Evolutionary conservation across 2,329 filamentous ascomycete genomes (phyloP).

Genomic region (Fusarium tjaetaba): DNA sequence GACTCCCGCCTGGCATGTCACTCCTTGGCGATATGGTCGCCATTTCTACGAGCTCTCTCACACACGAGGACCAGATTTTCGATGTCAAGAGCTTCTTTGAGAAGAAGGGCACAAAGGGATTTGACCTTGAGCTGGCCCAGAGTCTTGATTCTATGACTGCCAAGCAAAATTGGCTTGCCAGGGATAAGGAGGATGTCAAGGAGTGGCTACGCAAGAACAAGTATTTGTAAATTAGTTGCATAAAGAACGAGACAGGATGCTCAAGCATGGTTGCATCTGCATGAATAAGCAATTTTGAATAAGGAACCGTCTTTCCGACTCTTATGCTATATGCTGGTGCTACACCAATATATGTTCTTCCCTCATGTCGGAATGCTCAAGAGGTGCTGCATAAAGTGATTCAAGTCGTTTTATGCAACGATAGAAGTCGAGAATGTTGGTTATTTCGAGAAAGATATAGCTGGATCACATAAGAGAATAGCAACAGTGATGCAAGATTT

Average conservation of each 20-base stretch:
- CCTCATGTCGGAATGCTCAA: neutral
- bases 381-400: neutral
- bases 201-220: slow-evolving; percentile 59
- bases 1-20: slow-evolving; percentile 84
- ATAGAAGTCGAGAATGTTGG: neutral
- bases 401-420: neutral
- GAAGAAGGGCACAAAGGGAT: slow-evolving; percentile 83
- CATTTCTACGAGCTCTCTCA: slow-evolving; percentile 85
- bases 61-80: slow-evolving; percentile 77
- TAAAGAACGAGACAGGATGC: neutral
- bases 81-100: slow-evolving; percentile 84
- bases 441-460: neutral
- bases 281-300: neutral
- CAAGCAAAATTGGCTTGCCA: slow-evolving; percentile 68
- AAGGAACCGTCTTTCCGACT: neutral
- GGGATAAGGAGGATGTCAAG: slow-evolving; percentile 76
- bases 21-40: slow-evolving; percentile 88
- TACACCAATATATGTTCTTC: no score
- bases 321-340: neutral
- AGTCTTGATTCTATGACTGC: slow-evolving; percentile 85
- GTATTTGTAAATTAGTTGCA: slow-evolving; percentile 37
- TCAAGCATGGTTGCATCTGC: neutral
- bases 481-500: slow-evolving; percentile 29
- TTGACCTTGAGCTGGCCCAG: slow-evolving; percentile 89
- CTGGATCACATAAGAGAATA: neutral